A percentile compares a stretch with the other conserved stretches of the same genome.
Conservation (phyloP, 2,329 filamentous ascomycete species). For the Epichloe brachyelytri region DNA sequence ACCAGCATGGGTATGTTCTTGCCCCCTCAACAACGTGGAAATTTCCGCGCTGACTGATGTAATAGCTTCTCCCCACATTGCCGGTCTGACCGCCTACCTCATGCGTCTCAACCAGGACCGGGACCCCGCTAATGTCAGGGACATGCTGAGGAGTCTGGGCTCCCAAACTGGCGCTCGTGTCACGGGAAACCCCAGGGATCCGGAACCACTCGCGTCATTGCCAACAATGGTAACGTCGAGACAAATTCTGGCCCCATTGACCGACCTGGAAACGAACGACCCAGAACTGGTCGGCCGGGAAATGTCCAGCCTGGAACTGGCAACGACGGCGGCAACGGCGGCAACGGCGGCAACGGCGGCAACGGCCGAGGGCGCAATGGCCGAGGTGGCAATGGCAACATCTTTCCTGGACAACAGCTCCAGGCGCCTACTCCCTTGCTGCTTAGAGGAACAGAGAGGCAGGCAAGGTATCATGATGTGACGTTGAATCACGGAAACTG, state of each 20-base stretch:
- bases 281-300: not conserved
- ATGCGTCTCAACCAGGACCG: slow-evolving; percentile 38
- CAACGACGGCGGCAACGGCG: not conserved
- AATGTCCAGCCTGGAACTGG: not conserved
- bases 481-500: no score
- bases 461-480: no score
- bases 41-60: no score
- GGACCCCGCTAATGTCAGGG: slow-evolving; percentile 22
- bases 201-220: slow-evolving; percentile 39
- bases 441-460: no score
- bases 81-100: slow-evolving; percentile 55
- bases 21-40: not conserved
- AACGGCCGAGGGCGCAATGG: not conserved
- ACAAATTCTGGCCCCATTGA: no score
- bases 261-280: not conserved
- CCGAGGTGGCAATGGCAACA: not conserved
- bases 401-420: no score
- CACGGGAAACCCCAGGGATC: slow-evolving; percentile 22
- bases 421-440: no score
- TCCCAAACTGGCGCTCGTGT: slow-evolving; percentile 31
- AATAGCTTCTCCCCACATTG: slow-evolving; percentile 54
- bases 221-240: slow-evolving; percentile 37
- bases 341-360: not conserved
- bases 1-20: slow-evolving; percentile 39
- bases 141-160: slow-evolving; percentile 42